Evolutionary conservation across 495 filamentous ascomycete genomes (phyloP).

Genomic region (Collariella sp.): DNA sequence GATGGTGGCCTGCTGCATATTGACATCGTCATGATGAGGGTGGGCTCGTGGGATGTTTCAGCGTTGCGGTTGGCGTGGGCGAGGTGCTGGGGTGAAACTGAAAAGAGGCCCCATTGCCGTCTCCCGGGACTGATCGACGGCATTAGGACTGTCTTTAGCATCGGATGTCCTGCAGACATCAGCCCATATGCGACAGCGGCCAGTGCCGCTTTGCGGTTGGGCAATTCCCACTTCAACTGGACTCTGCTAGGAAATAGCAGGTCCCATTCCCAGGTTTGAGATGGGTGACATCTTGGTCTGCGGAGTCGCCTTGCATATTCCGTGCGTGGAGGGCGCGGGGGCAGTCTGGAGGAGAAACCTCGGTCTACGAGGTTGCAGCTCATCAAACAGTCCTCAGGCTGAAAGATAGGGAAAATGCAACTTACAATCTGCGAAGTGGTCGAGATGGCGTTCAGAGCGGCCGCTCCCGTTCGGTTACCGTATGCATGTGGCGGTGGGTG

Average conservation of each 20-base stretch:
- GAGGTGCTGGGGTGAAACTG: no score
- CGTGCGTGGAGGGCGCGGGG: slow-evolving; percentile 4
- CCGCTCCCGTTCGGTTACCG: not conserved
- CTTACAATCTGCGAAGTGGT: no score
- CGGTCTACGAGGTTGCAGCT: not conserved
- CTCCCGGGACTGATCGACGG: no score
- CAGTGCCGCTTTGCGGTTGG: not conserved
- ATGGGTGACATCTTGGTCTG: not conserved
- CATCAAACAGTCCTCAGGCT: no score
- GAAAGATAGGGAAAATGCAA: no score
- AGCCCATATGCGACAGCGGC: not conserved
- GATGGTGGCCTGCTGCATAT: not conserved
- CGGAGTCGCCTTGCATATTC: slow-evolving; percentile 10
- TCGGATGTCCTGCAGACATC: no score
- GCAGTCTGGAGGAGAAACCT: not conserved
- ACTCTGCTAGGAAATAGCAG: not conserved
- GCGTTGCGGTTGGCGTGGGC: no score
- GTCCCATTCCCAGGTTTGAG: not conserved
- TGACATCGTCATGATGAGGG: not conserved
- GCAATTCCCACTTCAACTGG: slow-evolving; percentile 3
- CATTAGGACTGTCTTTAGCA: no score
- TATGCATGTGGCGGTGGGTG: not conserved
- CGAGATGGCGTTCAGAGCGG: no score
- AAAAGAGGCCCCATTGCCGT: no score
- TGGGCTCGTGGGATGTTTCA: not conserved